phyloP scores from a whole-genome alignment of 2,329 filamentous ascomycete species.

The Metarhizium sp. region DNA sequence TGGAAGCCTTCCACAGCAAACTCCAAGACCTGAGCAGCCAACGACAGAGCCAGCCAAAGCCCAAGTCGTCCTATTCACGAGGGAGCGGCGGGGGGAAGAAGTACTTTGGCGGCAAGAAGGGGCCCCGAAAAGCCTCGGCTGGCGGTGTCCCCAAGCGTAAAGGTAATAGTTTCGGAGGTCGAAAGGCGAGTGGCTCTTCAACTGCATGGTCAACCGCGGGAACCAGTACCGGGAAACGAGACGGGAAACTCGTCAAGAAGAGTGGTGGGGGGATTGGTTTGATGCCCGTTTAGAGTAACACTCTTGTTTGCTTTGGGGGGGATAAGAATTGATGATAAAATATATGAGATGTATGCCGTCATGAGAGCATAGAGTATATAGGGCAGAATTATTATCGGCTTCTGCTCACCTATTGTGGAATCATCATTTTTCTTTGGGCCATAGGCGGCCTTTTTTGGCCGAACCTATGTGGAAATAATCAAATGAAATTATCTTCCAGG shows the following conservation, averaged over 20 bases:
- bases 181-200: conserved; percentile 21
- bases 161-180: conserved; percentile 10
- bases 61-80: conserved; percentile 15
- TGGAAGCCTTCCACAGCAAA: conserved; percentile 24
- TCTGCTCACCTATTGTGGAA: neutral
- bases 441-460: neutral
- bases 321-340: neutral
- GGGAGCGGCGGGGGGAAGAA: conserved; percentile 15
- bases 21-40: conserved; percentile 20
- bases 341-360: neutral
- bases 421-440: neutral
- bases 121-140: conserved; percentile 18
- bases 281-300: conserved; percentile 24
- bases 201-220: conserved; percentile 11
- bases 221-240: conserved; percentile 14
- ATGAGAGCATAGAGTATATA: neutral
- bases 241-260: conserved; percentile 23
- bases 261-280: conserved; percentile 25
- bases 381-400: neutral
- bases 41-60: conserved; percentile 15
- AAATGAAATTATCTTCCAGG: neutral
- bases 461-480: neutral
- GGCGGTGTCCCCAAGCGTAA: conserved; percentile 23
- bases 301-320: neutral
- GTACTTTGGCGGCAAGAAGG: conserved; percentile 18